Base-by-base conservation (phyloP, 495 filamentous ascomycete species). In the Penicillium robsamsonii region DNA sequence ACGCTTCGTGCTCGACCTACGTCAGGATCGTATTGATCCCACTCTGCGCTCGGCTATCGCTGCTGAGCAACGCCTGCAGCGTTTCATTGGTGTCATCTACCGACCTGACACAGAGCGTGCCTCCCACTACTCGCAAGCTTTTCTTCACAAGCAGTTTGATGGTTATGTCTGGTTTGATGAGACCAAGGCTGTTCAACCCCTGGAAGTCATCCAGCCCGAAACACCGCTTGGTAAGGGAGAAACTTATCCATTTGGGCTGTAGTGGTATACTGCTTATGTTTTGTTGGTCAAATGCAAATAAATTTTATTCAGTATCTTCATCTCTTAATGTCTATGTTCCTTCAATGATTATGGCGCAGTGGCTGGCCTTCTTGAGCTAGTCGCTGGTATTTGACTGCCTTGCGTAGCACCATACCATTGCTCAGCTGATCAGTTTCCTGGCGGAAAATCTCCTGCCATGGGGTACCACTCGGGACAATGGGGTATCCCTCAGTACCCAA, bases 61-160 rank as follows among this genome's bases (percentile, higher is more conserved):
- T 27, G 46, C 46, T 13, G 75, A 75, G 58, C 58, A 66, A 47
- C 67, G 77, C 17, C 64, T 82, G 7, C 70, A 84, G 68, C 61
- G 82, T 7, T 84, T 83, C 50, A 84, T 85, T 33, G 82, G 82
- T 1, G 82, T 84, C 11, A 81, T 85, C n/a, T 85, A 84, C 61
- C 67, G 75, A 4, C 82, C 82, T 7, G 72, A 77, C 13, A 81
- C 81, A 0, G 82, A 85, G 62, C 65, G 71, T 10, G 50, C 75
- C 46, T 81, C 79, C 24, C 82, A 84, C 60, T 85, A 85, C 62
- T 81, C 78, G 24, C 66, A 72, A 38, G 77, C 81, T 0, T 69
- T 77, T 27, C 59, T 85, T 46, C 77, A 80, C 35, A 69, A 81
- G 53, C 82, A 85, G 68, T 77, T 84, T 47, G 82, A 85, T 62